Percentiles rank a stretch among this genome's conserved stretches.
Conservation (phyloP, 495 filamentous ascomycete species). For the Annulohypoxylon moriforme region DNA sequence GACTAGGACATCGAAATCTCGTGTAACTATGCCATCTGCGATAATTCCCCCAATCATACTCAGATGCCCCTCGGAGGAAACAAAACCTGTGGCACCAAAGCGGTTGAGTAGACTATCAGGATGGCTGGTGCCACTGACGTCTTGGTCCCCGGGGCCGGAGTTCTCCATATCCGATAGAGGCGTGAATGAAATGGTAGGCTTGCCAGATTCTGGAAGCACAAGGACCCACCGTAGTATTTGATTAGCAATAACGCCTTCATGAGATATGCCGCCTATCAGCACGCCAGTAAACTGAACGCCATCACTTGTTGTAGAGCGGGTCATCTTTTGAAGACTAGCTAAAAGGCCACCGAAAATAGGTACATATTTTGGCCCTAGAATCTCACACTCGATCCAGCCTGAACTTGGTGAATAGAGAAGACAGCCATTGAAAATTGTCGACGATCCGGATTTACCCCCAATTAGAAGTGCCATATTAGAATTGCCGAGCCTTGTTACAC, state of each 20-base stretch:
- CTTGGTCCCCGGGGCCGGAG: background rate
- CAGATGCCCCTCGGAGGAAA: constrained; percentile 41
- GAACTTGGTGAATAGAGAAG: constrained; percentile 68
- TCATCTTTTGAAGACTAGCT: constrained; percentile 30
- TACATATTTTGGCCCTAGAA: constrained; percentile 49
- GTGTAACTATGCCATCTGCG: constrained; percentile 49
- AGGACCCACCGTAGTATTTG: constrained; percentile 67
- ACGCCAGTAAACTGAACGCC: constrained; percentile 61
- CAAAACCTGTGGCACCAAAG: constrained; percentile 51
- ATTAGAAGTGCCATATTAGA: constrained; percentile 67
- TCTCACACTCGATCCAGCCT: constrained; percentile 60
- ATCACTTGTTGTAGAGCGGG: background rate
- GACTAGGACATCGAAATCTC: constrained; percentile 48
- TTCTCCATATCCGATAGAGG: constrained; percentile 7
- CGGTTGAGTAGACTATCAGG: constrained; percentile 41
- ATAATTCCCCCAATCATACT: constrained; percentile 64
- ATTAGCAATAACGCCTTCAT: constrained; percentile 66
- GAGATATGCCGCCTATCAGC: constrained; percentile 73
- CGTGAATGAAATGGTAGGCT: constrained; percentile 43
- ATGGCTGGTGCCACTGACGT: constrained; percentile 1
- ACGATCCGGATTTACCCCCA: constrained; percentile 74
- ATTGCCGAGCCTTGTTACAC: constrained; percentile 65
- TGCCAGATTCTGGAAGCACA: constrained; percentile 33
- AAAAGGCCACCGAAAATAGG: constrained; percentile 72
- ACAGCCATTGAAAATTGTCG: constrained; percentile 68